phyloP scores from a whole-genome alignment of 1,139 yeast species.

The Chernovozyma aurita region DNA sequence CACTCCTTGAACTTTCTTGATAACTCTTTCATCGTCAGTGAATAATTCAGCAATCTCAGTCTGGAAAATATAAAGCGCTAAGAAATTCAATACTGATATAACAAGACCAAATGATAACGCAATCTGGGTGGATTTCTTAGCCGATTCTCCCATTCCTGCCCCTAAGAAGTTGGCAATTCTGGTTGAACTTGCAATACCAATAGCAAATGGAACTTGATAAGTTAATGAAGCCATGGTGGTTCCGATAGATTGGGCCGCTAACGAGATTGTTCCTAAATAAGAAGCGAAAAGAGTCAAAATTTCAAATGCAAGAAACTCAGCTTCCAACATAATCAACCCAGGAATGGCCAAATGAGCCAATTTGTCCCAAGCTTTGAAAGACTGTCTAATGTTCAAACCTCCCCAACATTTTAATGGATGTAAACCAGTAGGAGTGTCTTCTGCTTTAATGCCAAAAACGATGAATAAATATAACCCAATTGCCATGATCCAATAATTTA shows the following conservation, averaged over 20 bases:
- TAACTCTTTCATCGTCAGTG: constrained; percentile 41
- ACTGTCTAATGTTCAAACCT: constrained; percentile 23
- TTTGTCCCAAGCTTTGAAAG: constrained; percentile 45
- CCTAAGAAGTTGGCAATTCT: constrained; percentile 58
- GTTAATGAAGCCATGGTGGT: constrained; percentile 52
- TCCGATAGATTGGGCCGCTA: constrained; percentile 58
- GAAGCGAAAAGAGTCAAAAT: constrained; percentile 52
- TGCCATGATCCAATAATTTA: constrained; percentile 56
- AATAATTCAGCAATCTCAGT: constrained; percentile 33
- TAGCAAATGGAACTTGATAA: constrained; percentile 54
- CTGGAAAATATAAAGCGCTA: constrained; percentile 36
- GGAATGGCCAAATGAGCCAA: constrained; percentile 50
- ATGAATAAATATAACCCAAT: constrained; percentile 41
- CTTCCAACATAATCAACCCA: constrained; percentile 55
- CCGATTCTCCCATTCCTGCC: constrained; percentile 46
- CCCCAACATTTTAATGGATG: constrained; percentile 45
- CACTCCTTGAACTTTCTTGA: constrained; percentile 32
- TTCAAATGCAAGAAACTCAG: constrained; percentile 57
- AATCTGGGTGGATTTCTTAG: constrained; percentile 42
- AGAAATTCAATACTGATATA: constrained; percentile 38
- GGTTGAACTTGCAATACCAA: constrained; percentile 57
- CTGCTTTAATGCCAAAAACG: constrained; percentile 30
- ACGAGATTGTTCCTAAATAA: constrained; percentile 48
- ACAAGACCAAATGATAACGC: constrained; percentile 40
- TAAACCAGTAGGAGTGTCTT: constrained; percentile 36